Base-by-base conservation (phyloP, 225 moss, liverwort and hornwort genomes). In the Pseudisothecium myosuroides region DNA sequence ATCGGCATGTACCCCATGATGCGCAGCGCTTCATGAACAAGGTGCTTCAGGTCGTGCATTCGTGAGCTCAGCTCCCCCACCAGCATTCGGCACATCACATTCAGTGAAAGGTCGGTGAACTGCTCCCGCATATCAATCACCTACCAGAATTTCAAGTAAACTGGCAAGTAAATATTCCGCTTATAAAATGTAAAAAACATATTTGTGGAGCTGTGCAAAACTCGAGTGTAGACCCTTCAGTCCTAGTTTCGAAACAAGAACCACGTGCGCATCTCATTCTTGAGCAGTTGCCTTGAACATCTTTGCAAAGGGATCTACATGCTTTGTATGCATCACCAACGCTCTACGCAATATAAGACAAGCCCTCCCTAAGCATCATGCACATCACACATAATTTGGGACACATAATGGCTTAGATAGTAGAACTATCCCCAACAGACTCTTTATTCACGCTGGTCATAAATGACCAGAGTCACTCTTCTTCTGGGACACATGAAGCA, bases 1-100 rank as follows among this genome's bases (percentile, higher is more conserved):
- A 91, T 49, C 22, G 90, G 88, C 85, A 80, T 79, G 62, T 76
- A 86, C 0, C 91, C 90, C 83, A 94, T 80, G 54, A 92, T 9
- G 10, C 83, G 83, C 17, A 94, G 36, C 21, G 71, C 88, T 45
- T 88, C 85, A 11, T 88, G 88, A 27, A 91, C 60, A 4, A 79
- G 1, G 5, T 39, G 28, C 84, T 91, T 90, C 52, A 88, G 6
- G 4, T 73, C 88, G 49, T 87, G 89, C 64, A 84, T 47, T 49
- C 80, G 76, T 54, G 47, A 59, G 39, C 83, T 89, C 39, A 68
- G 34, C 1, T 74, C 85, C 11, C 90, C 92, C 52, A 89, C 31
- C 60, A 93, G 66, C 92, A 93, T 87, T 10, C 89, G 87, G 39
- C 90, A 85, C 73, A 93, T 89, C 79, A 89, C 91, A n/a, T 92